These are phyloP conservation scores for Priceomyces castillae DNA, from an alignment of 805 yeast species.

Conservation along the genomic window DNA sequence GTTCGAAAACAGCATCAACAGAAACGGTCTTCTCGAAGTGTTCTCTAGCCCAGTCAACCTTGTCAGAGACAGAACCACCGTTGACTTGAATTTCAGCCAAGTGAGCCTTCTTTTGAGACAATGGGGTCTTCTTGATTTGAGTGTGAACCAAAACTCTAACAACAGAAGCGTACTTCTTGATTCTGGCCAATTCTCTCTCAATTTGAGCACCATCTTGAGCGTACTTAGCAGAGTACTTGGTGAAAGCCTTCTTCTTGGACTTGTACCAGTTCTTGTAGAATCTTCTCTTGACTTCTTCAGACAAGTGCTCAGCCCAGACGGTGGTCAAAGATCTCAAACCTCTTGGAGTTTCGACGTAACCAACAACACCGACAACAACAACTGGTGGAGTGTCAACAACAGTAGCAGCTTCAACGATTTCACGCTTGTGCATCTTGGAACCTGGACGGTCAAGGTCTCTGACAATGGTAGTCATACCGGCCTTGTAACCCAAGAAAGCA, in stretches of 20 bases:
- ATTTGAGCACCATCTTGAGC: conserved; percentile 84
- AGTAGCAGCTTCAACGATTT: conserved; percentile 98
- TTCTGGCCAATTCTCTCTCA: conserved; percentile 97
- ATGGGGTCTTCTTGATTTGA: conserved; percentile 98
- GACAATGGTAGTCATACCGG: conserved; percentile 99
- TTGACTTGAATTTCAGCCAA: conserved; percentile 99
- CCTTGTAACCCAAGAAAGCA: conserved; percentile 99
- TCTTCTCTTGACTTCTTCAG: conserved; percentile 99
- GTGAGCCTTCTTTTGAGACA: conserved; percentile 99
- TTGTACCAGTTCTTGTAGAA: conserved; percentile 99
- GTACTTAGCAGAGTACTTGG: conserved; percentile 99
- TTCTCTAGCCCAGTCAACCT: conserved; percentile 97
- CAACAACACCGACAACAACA: conserved; percentile 99
- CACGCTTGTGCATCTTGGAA: conserved; percentile 99
- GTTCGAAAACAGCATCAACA: conserved; percentile 95
- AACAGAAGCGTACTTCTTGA: conserved; percentile 95
- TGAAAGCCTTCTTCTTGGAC: conserved; percentile 99
- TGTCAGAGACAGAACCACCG: conserved; percentile 98
- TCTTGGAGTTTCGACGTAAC: conserved; percentile 99
- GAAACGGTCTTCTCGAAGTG: conserved; percentile 99
- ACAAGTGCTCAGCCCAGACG: conserved; percentile 99
- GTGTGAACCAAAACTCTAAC: conserved; percentile 99
- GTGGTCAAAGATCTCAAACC: conserved; percentile 99
- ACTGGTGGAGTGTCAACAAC: conserved; percentile 99
- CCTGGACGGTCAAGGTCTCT: conserved; percentile 99